A percentile compares a stretch with the other conserved stretches of the same genome.
Conservation (phyloP, 2,329 filamentous ascomycete species). For the Xylaria hypoxylon region DNA sequence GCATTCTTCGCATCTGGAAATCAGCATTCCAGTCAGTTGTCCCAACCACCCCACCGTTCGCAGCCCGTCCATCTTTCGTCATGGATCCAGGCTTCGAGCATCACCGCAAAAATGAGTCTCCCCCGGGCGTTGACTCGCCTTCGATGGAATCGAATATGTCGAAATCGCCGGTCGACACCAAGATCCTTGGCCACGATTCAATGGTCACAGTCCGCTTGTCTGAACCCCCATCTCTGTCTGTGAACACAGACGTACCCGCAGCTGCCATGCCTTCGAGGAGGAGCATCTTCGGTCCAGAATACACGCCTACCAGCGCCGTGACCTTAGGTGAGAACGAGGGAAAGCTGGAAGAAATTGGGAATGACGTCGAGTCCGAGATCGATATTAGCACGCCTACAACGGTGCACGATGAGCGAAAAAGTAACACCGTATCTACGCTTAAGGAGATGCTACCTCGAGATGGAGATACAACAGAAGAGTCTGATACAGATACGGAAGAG, state of each 20-base stretch:
- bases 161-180: conserved; percentile 43
- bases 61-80: conserved; percentile 42
- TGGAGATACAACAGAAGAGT: conserved; percentile 41
- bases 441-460: conserved; percentile 27
- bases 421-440: conserved; percentile 22
- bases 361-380: conserved; percentile 31
- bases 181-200: conserved; percentile 66
- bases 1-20: conserved; percentile 46
- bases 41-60: conserved; percentile 41
- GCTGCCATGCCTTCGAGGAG: conserved; percentile 47
- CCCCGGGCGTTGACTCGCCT: conserved; percentile 33
- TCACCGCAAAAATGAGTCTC: conserved; percentile 41
- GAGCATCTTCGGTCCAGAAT: conserved; percentile 50
- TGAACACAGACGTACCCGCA: conserved; percentile 58
- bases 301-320: conserved; percentile 48
- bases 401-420: conserved; percentile 40
- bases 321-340: conserved; percentile 41
- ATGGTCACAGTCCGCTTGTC: conserved; percentile 83
- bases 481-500: conserved; percentile 52
- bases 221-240: conserved; percentile 66
- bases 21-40: conserved; percentile 46
- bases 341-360: conserved; percentile 19
- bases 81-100: conserved; percentile 47
- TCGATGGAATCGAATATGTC: conserved; percentile 39
- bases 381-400: conserved; percentile 41